Evolutionary conservation across 2,329 filamentous ascomycete species (phyloP).

Genomic region (Furcasterigmium furcatum): DNA sequence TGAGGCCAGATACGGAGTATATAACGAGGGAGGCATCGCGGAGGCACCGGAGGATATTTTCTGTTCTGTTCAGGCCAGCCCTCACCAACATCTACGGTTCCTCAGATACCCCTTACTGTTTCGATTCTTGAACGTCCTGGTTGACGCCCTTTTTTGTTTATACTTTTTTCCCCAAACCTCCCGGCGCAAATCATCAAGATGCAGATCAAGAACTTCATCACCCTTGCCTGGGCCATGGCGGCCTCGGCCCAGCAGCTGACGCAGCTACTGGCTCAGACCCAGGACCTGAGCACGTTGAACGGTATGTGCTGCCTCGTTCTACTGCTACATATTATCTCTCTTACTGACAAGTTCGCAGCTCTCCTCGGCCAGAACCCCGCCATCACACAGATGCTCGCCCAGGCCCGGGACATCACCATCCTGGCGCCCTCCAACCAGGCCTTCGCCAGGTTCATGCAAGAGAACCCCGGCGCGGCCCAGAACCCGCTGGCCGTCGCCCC

Average conservation of each 20-base stretch:
- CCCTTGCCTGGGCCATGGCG: slow-evolving; percentile 13
- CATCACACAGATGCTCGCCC: slow-evolving; percentile 19
- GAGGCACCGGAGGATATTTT: background rate
- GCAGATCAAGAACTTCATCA: slow-evolving; percentile 14
- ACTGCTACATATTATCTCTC: background rate
- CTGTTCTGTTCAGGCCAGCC: slow-evolving; percentile 1
- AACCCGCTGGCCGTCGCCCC: slow-evolving; percentile 38
- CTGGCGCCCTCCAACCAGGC: slow-evolving; percentile 53
- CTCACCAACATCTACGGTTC: background rate
- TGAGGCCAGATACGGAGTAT: background rate
- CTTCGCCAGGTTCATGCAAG: slow-evolving; percentile 18
- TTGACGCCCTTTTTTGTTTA: slow-evolving; percentile 4
- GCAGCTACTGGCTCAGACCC: slow-evolving; percentile 16
- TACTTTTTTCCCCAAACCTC: slow-evolving; percentile 3
- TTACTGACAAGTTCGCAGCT: too few species aligned
- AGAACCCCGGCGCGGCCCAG: slow-evolving; percentile 43
- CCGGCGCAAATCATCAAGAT: slow-evolving; percentile 12
- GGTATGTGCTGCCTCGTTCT: slow-evolving; percentile 8
- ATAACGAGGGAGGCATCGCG: background rate
- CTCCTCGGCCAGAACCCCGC: slow-evolving; percentile 21
- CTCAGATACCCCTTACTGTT: background rate
- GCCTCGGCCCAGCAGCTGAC: slow-evolving; percentile 16
- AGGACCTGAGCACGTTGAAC: slow-evolving; percentile 18
- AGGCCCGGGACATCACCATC: slow-evolving; percentile 46
- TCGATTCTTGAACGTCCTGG: slow-evolving; percentile 4